These are phyloP conservation scores for Termitomyces sp. DNA, from an alignment of 768 basidiomycete species.

Conservation along the genomic window DNA sequence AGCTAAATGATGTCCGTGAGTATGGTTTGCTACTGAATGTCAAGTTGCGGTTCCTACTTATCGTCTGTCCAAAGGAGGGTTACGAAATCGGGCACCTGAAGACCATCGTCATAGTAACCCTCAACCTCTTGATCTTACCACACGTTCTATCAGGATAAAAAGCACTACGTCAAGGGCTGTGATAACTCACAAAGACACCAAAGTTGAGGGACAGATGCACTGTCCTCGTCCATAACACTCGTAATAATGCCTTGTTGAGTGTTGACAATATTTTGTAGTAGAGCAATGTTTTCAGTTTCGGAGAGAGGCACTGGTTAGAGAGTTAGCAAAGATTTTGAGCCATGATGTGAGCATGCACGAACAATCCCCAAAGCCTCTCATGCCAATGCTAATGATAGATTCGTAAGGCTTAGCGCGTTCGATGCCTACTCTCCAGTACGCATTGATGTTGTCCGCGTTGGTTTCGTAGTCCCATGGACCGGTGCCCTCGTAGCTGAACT, in stretches of 20 bases:
- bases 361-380: conserved; percentile 61
- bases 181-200: conserved; percentile 51
- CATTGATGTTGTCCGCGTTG: conserved; percentile 49
- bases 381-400: conserved; percentile 60
- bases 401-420: conserved; percentile 56
- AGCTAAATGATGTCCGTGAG: conserved; percentile 29
- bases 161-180: neutral
- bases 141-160: neutral
- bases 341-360: conserved; percentile 9
- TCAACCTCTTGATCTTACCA: conserved; percentile 53
- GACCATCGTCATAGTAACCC: conserved; percentile 58
- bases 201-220: conserved; percentile 54
- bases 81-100: conserved; percentile 57
- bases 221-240: conserved; percentile 39
- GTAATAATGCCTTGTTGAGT: conserved; percentile 57
- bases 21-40: too few relatives aligned
- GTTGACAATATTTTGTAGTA: conserved; percentile 51
- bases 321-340: neutral
- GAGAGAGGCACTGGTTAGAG: conserved; percentile 41
- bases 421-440: conserved; percentile 58
- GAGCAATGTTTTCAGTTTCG: conserved; percentile 39
- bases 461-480: conserved; percentile 60
- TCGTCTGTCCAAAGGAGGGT: conserved; percentile 69
- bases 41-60: conserved; percentile 34
- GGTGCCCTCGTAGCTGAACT: conserved; percentile 50